These are phyloP conservation scores for Solanum chilense DNA, from an alignment of 257 asterid genomes.

Conservation along the genomic window DNA sequence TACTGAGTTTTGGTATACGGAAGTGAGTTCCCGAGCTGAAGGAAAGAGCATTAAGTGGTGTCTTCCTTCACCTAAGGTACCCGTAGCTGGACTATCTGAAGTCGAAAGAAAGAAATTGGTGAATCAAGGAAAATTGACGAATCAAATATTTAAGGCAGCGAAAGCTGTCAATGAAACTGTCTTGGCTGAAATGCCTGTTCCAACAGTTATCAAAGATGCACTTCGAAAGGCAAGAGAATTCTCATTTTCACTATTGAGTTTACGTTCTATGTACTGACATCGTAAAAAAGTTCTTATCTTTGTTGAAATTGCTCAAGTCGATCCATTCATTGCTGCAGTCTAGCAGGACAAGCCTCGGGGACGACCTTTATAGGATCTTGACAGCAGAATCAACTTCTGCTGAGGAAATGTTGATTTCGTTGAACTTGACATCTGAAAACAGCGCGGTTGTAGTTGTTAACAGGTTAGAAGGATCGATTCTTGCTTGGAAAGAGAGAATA, in stretches of 20 bases:
- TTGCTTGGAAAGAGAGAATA: conserved; percentile 58
- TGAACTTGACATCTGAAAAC: conserved; percentile 61
- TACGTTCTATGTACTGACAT: not conserved
- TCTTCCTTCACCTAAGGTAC: conserved; percentile 88
- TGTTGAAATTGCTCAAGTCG: not conserved
- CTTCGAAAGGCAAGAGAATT: conserved; percentile 51
- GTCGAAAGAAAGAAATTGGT: conserved; percentile 53
- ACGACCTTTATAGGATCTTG: conserved; percentile 52
- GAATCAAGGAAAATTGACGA: conserved; percentile 50
- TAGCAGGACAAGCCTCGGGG: conserved; percentile 67
- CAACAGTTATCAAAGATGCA: conserved; percentile 50
- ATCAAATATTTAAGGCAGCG: conserved; percentile 83
- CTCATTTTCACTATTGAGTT: not conserved
- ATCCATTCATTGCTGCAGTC: conserved; percentile 29
- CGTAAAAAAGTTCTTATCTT: not conserved
- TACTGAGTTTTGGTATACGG: conserved; percentile 75
- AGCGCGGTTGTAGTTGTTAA: conserved; percentile 56
- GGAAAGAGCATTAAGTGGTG: conserved; percentile 82
- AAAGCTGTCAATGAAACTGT: conserved; percentile 63
- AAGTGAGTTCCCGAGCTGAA: conserved; percentile 75
- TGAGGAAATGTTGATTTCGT: conserved; percentile 40
- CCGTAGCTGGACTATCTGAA: conserved; percentile 64
- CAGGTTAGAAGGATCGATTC: conserved; percentile 57
- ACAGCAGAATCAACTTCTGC: conserved; percentile 28
- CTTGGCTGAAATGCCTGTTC: conserved; percentile 71